Evolutionary conservation across 1,139 yeast species (phyloP), one percentile per base, ranked within the genome.

Genomic region (Nadsonia commutata): DNA sequence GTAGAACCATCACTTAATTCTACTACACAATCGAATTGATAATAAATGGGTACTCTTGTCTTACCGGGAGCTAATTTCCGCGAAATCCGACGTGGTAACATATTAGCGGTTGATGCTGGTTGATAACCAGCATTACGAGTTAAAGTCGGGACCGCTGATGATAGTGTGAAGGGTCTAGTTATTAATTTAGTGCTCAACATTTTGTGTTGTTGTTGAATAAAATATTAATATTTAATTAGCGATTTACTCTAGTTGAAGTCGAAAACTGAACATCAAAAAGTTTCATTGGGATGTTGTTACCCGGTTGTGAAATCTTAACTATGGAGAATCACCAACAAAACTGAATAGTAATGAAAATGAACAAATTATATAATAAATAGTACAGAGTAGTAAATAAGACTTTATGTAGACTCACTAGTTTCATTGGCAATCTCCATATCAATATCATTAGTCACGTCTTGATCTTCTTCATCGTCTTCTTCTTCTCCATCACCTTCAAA

Each of bases 1-100:
- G 94, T 94, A 23, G 95, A 81, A 2, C 98, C 98, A 59, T 90
- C 97, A 53, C 94, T 80, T 46, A 88, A 71, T 62, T 88, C 95
- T 11, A 90, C 88, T 40, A 72, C 65, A 37, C 93, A 82, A 50
- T 88, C 88, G 58, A 90, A 90, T 58, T 84, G 85, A 65, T 88
- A 75, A 64, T 84, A 88, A 39, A 88, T 81, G 38, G 95, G 86
- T 2, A 97, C 96, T 63, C 96, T 75, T 17, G 95, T 86, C 58
- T 79, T 80, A 42, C 95, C 95, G 48, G 75, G 66, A 51, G 66
- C 48, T n/a, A 59, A 53, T 42, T 56, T 56, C 40, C 61, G 5
- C 5, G 33, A 27, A 4, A 27, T 16, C 9, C 33, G 33, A 16
- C 33, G 33, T 9, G 33, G 33, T 9, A 27, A 9, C 33, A 27